Conservation (phyloP, 345 rosid genomes). For the Pugionium cornutum region DNA sequence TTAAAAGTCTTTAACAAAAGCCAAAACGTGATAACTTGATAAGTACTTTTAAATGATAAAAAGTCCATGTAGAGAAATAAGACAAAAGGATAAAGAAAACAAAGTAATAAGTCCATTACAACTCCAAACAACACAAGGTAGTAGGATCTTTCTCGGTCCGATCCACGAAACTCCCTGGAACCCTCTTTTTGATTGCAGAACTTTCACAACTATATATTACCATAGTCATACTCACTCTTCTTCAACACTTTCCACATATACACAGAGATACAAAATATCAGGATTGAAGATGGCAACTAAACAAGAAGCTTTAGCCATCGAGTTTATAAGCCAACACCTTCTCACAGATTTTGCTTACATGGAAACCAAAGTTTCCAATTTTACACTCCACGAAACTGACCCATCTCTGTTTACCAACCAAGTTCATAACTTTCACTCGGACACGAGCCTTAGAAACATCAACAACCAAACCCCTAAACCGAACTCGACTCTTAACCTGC, state of each 20-base stretch:
- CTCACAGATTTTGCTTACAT: constrained; percentile 52
- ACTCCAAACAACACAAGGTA: constrained; percentile 24
- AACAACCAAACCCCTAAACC: constrained; percentile 31
- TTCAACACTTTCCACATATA: constrained; percentile 22
- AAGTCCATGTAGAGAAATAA: constrained; percentile 25
- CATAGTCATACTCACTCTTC: constrained; percentile 33
- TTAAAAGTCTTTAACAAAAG: constrained; percentile 15
- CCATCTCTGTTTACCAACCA: constrained; percentile 21
- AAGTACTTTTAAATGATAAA: constrained; percentile 27
- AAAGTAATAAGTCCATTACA: constrained; percentile 23
- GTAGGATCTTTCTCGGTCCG: constrained; percentile 36
- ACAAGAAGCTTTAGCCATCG: constrained; percentile 53
- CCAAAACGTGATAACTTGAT: constrained; percentile 35
- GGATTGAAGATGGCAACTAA: constrained; percentile 31
- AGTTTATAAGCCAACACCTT: constrained; percentile 65
- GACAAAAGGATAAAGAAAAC: constrained; percentile 29
- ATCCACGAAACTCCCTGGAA: constrained; percentile 41
- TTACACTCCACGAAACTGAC: constrained; percentile 2
- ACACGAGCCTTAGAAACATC: constrained; percentile 30
- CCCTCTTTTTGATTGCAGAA: constrained; percentile 16
- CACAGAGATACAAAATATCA: constrained; percentile 9
- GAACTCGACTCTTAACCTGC: constrained; percentile 53
- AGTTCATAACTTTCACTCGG: constrained; percentile 1
- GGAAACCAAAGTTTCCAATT: constrained; percentile 43
- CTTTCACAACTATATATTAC: constrained; percentile 23